Evolutionary conservation across 2,329 filamentous ascomycete species (phyloP).

Genomic region (Trichoderma cornu-damae): DNA sequence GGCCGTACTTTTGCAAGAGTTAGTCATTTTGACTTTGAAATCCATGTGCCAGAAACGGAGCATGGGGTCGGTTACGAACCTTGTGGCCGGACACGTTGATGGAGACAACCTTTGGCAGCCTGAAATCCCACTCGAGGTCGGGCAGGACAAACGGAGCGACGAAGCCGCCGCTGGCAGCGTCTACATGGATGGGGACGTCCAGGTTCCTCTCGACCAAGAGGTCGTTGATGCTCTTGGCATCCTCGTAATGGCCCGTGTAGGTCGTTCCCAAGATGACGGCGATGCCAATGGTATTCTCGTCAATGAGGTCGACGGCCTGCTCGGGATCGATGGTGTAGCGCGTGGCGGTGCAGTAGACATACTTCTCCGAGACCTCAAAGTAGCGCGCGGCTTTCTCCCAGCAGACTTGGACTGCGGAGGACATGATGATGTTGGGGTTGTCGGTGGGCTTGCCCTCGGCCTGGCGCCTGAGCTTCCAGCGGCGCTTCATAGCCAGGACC

Average conservation of each 20-base stretch:
- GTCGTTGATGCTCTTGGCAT: conserved; percentile 88
- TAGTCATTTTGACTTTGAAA: too few species aligned
- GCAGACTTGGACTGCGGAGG: conserved; percentile 90
- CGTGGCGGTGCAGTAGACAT: conserved; percentile 57
- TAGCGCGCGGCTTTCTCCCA: conserved; percentile 91
- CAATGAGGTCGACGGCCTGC: conserved; percentile 55
- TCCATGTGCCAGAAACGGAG: background rate
- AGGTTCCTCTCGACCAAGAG: conserved; percentile 68
- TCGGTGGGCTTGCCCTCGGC: conserved; percentile 77
- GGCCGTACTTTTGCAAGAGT: conserved; percentile 43
- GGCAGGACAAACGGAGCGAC: conserved; percentile 88
- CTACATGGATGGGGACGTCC: conserved; percentile 85
- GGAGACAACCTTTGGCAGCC: conserved; percentile 78
- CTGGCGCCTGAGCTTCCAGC: conserved; percentile 82
- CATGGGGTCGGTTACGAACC: conserved; percentile 36
- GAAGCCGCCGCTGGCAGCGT: conserved; percentile 87
- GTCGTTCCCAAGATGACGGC: conserved; percentile 88
- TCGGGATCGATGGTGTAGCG: conserved; percentile 60
- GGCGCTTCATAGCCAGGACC: conserved; percentile 89
- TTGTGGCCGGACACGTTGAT: conserved; percentile 97
- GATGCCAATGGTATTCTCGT: conserved; percentile 80
- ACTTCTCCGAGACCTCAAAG: conserved; percentile 91
- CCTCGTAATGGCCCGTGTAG: conserved; percentile 94
- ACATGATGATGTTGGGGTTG: conserved; percentile 91
- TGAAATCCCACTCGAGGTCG: conserved; percentile 85